phyloP scores from a whole-genome alignment of 257 asterid genomes.

The Nicotiana tabacum region DNA sequence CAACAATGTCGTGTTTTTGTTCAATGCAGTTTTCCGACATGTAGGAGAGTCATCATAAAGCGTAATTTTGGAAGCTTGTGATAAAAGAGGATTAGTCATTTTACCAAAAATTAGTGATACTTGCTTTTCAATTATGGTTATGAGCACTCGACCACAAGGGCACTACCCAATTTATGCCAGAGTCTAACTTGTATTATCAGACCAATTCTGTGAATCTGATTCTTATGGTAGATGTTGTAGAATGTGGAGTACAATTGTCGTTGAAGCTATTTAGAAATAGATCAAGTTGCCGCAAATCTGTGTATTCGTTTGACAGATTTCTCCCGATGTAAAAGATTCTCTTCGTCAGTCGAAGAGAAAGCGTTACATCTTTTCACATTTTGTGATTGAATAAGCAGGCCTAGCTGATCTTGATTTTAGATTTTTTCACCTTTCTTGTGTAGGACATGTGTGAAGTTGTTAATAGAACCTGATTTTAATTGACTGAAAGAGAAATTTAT shows the following conservation, averaged over 20 bases:
- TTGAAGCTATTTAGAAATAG: not conserved
- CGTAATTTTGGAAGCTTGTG: not conserved
- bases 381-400: conserved; percentile 9
- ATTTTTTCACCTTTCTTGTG: conserved; percentile 24
- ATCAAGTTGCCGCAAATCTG: not conserved
- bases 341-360: not conserved
- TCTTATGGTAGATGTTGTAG: not conserved
- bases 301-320: not conserved
- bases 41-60: not conserved
- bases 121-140: not conserved
- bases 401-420: conserved; percentile 20
- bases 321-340: not conserved
- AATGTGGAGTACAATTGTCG: not conserved
- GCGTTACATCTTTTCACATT: conserved; percentile 18
- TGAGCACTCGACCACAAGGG: not conserved
- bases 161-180: not conserved
- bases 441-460: conserved; percentile 22
- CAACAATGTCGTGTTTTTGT: not conserved
- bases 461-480: conserved; percentile 5
- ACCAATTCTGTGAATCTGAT: not conserved
- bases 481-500: conserved; percentile 15
- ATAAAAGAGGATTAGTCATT: not conserved
- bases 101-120: not conserved
- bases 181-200: not conserved
- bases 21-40: not conserved